phyloP scores from a whole-genome alignment of 805 yeast genomes.

The Schwanniomyces occidentalis region DNA sequence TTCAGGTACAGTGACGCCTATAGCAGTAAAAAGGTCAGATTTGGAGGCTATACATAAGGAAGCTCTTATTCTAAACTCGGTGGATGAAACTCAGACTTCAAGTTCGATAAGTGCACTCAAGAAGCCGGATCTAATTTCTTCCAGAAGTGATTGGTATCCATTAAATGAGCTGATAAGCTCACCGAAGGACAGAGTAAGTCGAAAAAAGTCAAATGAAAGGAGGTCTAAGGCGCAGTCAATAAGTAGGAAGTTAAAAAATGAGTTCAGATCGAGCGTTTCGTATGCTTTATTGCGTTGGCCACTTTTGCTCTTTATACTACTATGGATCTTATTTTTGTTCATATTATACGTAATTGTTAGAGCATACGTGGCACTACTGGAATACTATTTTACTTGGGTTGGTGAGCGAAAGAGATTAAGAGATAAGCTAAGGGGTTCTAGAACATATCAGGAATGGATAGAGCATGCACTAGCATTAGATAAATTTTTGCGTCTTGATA shows the following conservation, averaged over 20 bases:
- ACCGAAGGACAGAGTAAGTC: no score
- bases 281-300: conserved; percentile 64
- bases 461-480: conserved; percentile 59
- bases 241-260: conserved; percentile 25
- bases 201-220: neutral
- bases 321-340: conserved; percentile 57
- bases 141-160: conserved; percentile 30
- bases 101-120: conserved; percentile 1
- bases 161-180: conserved; percentile 4
- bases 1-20: no score
- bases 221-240: conserved; percentile 4
- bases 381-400: conserved; percentile 58
- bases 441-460: conserved; percentile 62
- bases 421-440: conserved; percentile 47
- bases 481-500: conserved; percentile 53
- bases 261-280: conserved; percentile 35
- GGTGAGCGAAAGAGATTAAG: conserved; percentile 56
- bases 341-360: conserved; percentile 53
- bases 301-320: conserved; percentile 47
- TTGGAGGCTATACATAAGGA: neutral
- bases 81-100: conserved; percentile 1
- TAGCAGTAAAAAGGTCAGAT: no score
- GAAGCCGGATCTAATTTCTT: conserved; percentile 20
- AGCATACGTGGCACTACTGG: conserved; percentile 62
- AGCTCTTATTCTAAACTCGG: neutral